These are phyloP conservation scores for Salvia sclarea DNA, from an alignment of 305 asterid genomes.

Conservation along the genomic window DNA sequence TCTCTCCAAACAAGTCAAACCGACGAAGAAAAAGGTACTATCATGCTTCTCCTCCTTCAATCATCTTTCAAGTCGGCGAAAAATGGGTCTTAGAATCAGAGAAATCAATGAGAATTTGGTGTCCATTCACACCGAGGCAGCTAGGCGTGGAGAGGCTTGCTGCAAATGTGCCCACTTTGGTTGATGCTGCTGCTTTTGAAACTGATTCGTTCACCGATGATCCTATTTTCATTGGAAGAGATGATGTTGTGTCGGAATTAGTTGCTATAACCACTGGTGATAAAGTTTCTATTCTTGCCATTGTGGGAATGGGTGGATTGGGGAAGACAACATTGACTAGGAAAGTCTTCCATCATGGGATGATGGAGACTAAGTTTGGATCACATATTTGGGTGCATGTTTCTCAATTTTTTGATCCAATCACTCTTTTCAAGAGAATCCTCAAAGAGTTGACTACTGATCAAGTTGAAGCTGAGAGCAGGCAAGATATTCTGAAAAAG, in stretches of 20 bases:
- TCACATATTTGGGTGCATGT: constrained; percentile 36
- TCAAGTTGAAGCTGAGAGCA: background rate
- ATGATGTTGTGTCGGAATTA: constrained; percentile 3
- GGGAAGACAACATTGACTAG: constrained; percentile 45
- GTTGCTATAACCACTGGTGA: background rate
- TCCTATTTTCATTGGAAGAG: background rate
- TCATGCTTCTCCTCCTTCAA: background rate
- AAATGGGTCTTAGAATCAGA: background rate
- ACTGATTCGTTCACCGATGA: background rate
- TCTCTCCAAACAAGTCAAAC: too few species aligned
- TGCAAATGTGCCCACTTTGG: background rate
- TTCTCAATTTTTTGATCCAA: too few species aligned
- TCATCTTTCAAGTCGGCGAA: too few species aligned
- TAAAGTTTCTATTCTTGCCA: constrained; percentile 27
- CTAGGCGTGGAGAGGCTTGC: too few species aligned
- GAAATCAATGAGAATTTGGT: background rate
- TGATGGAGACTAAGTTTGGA: background rate
- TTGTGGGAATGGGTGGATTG: constrained; percentile 42
- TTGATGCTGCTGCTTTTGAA: background rate
- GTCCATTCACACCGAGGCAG: background rate
- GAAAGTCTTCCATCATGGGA: constrained; percentile 14
- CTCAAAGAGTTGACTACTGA: background rate
- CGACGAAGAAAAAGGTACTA: too few species aligned
- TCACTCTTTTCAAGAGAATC: constrained; percentile 27
- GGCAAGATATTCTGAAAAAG: background rate